Evolutionary conservation across 768 basidiomycete species (phyloP), one percentile per base, ranked within the genome.

Genomic region (Suillus subluteus): DNA sequence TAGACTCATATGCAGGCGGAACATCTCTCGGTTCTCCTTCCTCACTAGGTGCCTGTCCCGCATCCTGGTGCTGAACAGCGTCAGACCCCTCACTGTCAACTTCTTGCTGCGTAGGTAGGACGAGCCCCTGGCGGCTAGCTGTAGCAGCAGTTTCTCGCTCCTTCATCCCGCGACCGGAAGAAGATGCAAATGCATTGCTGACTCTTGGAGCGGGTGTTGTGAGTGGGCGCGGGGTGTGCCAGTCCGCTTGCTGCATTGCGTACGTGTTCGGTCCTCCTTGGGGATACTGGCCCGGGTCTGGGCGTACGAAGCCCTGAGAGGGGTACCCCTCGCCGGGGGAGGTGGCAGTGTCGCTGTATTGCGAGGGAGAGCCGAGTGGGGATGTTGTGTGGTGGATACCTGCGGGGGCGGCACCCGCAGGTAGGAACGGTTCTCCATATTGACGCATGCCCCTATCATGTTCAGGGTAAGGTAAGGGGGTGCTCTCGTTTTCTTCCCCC

Each of bases 401-500:
- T 16, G 50, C 21, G 13, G 13, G 16, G 1, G 62, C 40, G 0
- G 70, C 58, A 9, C 67, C 6, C 4, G 65, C 16, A 21, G 26
- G 41, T 8, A 58, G 2, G 52, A 70, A 74, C 13, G 40, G 0
- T 0, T 69, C 68, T 1, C 66, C 70, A 4, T 69, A 69, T 46
- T 76, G 75, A 1, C 71, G 75, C 75, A 76, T 76, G 16, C 32
- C 68, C 3, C 16, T 67, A 1, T 50, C 65, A n/a, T 65, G 66
- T 23, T 69, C 62, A 6, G 70, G 68, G 62, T 69, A 48, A 35
- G 35, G 35, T 35, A 35, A 35, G 0, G 76, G 75, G 2, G 70
- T 69, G 3, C 71, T 55, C 12, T 44, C 8, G 62, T 79, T 79
- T 70, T 82, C 71, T n/a, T 73, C 59, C 48, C 70, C 68, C 8